phyloP scores from a whole-genome alignment of 2,329 filamentous ascomycete species.

The Phyllosticta citrichinensis region DNA sequence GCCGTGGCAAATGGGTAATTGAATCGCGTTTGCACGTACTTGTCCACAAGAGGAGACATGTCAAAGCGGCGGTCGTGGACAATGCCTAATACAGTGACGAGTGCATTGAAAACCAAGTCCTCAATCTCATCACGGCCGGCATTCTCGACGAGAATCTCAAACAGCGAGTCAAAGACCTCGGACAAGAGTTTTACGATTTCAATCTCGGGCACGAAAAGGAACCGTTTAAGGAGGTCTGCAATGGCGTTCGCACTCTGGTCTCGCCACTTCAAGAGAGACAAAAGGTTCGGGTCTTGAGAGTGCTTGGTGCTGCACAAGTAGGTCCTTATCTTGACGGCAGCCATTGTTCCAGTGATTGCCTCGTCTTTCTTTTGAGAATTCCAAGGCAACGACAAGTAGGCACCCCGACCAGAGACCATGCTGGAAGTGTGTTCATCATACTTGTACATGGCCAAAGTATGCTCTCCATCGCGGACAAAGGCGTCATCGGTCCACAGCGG shows the following conservation, averaged over 20 bases:
- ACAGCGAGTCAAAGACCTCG: slow-evolving; percentile 83
- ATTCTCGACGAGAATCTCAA: slow-evolving; percentile 82
- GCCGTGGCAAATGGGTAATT: slow-evolving; percentile 89
- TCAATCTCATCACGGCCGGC: slow-evolving; percentile 88
- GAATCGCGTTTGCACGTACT: slow-evolving; percentile 80
- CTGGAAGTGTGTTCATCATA: slow-evolving; percentile 84
- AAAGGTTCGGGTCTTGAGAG: slow-evolving; percentile 79
- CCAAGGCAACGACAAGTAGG: slow-evolving; percentile 81
- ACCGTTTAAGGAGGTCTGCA: slow-evolving; percentile 62
- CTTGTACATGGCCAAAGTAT: slow-evolving; percentile 74
- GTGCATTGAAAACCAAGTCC: slow-evolving; percentile 79
- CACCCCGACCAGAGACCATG: slow-evolving; percentile 64
- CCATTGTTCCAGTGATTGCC: slow-evolving; percentile 64
- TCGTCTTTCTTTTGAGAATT: slow-evolving; percentile 64
- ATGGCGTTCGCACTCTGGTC: slow-evolving; percentile 63
- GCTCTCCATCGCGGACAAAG: slow-evolving; percentile 76
- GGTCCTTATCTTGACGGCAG: slow-evolving; percentile 68
- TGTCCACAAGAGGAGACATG: slow-evolving; percentile 77
- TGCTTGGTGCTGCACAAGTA: slow-evolving; percentile 91
- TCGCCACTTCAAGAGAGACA: slow-evolving; percentile 80
- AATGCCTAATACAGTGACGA: slow-evolving; percentile 85
- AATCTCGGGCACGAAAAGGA: slow-evolving; percentile 92
- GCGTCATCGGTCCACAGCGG: slow-evolving; percentile 88
- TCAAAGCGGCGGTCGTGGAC: slow-evolving; percentile 93
- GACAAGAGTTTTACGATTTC: slow-evolving; percentile 91